Evolutionary conservation across 192 early-diverging fungal genomes (phyloP).

Genomic region (Gryganskiella cystojenkinii): DNA sequence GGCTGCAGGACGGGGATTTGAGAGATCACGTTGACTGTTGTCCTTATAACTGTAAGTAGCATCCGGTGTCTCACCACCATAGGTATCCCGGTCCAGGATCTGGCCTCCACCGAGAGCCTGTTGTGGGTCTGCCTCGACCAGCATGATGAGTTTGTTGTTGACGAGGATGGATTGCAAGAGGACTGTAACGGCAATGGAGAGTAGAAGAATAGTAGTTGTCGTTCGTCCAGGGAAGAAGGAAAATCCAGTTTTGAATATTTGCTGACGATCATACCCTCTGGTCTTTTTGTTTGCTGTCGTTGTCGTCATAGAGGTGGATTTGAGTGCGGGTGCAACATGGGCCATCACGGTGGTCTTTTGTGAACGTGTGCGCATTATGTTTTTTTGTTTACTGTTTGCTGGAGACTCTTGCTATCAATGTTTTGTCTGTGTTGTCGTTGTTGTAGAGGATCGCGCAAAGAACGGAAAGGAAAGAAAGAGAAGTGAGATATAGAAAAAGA

Average conservation of each 20-base stretch:
- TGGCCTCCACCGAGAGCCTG: conserved; percentile 7
- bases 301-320: not conserved
- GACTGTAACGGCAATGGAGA: no score
- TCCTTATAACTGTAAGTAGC: conserved; percentile 2
- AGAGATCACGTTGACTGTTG: not conserved
- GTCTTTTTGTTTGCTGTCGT: no score
- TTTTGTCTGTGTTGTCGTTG: no score
- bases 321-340: not conserved
- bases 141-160: not conserved
- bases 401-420: no score
- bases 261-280: no score
- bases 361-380: not conserved
- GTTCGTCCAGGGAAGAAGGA: no score
- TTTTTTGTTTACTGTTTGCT: no score
- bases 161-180: not conserved
- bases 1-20: not conserved
- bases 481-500: not conserved
- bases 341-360: no score
- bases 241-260: no score
- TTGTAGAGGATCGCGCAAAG: no score
- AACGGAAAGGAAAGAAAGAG: not conserved
- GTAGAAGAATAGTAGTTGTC: no score
- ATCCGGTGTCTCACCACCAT: conserved; percentile 5
- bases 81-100: conserved; percentile 28
- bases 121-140: conserved; percentile 18